Percentiles rank a stretch among this genome's conserved stretches.
These are phyloP conservation scores for Nissolia schottii DNA, from an alignment of 306 rosid species.

Conservation along the genomic window DNA sequence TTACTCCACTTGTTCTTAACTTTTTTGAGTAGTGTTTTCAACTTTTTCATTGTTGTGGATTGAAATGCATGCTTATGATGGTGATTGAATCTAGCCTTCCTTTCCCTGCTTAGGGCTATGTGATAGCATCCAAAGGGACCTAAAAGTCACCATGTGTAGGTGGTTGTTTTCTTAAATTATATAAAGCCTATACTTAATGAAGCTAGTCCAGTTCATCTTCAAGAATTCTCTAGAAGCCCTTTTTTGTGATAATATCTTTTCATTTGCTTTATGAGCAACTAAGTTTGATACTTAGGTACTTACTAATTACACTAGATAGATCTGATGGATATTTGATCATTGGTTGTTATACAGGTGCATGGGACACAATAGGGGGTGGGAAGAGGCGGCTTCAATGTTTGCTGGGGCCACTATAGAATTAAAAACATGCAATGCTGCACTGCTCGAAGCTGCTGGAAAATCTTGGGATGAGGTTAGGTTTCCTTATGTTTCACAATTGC, in stretches of 20 bases:
- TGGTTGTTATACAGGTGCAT: constrained; percentile 70
- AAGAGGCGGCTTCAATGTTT: constrained; percentile 96
- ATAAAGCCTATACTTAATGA: neutral
- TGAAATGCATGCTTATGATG: constrained; percentile 9
- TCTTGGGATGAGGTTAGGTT: constrained; percentile 87
- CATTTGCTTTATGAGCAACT: neutral
- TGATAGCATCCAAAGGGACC: too few relatives aligned
- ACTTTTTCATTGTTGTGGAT: neutral
- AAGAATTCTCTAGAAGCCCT: neutral
- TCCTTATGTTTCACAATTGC: constrained; percentile 16
- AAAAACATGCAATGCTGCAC: constrained; percentile 89
- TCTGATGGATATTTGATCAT: constrained; percentile 19
- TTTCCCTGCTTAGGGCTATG: too few relatives aligned
- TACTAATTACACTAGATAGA: neutral
- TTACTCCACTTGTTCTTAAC: neutral
- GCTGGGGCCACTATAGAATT: constrained; percentile 80
- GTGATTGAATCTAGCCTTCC: constrained; percentile 14
- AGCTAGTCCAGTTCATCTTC: neutral
- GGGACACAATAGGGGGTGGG: constrained; percentile 99
- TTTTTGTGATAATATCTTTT: neutral
- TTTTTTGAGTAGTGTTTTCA: neutral
- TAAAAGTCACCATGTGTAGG: neutral
- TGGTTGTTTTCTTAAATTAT: constrained; percentile 7
- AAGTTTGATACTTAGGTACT: neutral
- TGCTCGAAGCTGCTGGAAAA: constrained; percentile 82